Base-by-base conservation (phyloP, 371 early-diverging fungal species). In the Actinomucor elegans region DNA sequence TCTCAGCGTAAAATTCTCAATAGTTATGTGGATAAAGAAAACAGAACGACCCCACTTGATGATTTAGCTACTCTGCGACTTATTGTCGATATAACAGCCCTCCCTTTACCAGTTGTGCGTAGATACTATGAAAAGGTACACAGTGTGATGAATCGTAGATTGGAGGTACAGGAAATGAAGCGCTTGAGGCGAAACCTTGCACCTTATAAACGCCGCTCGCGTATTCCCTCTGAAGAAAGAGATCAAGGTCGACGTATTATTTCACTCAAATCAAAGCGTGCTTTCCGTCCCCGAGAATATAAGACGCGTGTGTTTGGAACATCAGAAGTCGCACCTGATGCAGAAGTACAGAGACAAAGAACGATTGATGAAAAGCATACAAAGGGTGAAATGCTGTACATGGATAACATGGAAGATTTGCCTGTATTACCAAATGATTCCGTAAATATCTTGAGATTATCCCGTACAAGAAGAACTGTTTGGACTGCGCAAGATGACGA, bases 401-500 rank as follows among this genome's bases (percentile, higher is more conserved):
- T 53, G 57, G 68, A 57, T 40, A 42, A 56, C 12, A 31, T 48
- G 31, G 31, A 34, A 4, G 38, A 55, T 26, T n/a, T 59, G 1
- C 58, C 60, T 23, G 52, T 58, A 14, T 10, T 66, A 14, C 41
- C 51, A 27, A 24, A 47, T 37, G 50, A 37, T 26, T 29, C 45
- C 11, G 32, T 23, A 26, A 20, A 11, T 18, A 2, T 18, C 18
- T 27, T 37, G n/a, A 11, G 37, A 18, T 4, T 4, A 11, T 3
- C 1, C 5, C 57, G 67, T 26, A 48, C 54, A 11, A 47, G 24
- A n/a, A 64, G 77, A 18, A 26, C 28, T 0, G n/a, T 14, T 0
- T 86, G 83, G 81, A 61, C 63, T 4, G 29, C 42, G 1, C 60
- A 75, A 11, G 82, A 83, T 34, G 84, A 84, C 41, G 79, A 81